Percentiles rank a stretch among this genome's conserved stretches.
Conservation (phyloP, 1,139 yeast genomes). For the Candida tunisiensis region DNA sequence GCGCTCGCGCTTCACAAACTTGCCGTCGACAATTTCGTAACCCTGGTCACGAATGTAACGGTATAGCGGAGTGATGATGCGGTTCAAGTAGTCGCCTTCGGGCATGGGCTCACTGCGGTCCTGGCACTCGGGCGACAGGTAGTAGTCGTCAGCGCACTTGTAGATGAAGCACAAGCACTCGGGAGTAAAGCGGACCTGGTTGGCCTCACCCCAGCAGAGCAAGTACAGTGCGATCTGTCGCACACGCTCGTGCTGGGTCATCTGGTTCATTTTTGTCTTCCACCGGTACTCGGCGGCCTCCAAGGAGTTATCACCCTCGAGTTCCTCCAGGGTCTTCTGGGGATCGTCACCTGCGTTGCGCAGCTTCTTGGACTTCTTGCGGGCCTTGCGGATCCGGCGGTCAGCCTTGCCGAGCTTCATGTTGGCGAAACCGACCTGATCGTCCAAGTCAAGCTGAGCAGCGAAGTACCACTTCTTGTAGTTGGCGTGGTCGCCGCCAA, state of each 20-base stretch:
- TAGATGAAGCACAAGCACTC: constrained; percentile 86
- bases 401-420: constrained; percentile 64
- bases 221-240: constrained; percentile 83
- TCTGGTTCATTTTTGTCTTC: constrained; percentile 58
- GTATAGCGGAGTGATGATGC: constrained; percentile 86
- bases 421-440: constrained; percentile 60
- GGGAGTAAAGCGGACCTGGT: constrained; percentile 89
- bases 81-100: constrained; percentile 89
- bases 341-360: constrained; percentile 30
- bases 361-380: constrained; percentile 48
- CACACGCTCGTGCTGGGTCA: constrained; percentile 63
- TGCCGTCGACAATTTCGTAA: constrained; percentile 86
- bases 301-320: constrained; percentile 72
- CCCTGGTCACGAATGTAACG: constrained; percentile 87
- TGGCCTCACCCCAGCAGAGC: constrained; percentile 97
- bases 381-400: constrained; percentile 34
- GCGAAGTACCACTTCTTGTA: constrained; percentile 95
- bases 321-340: constrained; percentile 51
- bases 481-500: constrained; percentile 87
- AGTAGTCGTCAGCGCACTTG: constrained; percentile 84
- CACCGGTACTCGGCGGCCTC: constrained; percentile 78
- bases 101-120: constrained; percentile 63
- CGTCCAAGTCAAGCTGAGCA: constrained; percentile 76
- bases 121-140: constrained; percentile 78
- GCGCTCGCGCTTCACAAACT: constrained; percentile 91